Base-by-base conservation (phyloP, 371 early-diverging fungal genomes). In the Syncephalastrum monosporum region DNA sequence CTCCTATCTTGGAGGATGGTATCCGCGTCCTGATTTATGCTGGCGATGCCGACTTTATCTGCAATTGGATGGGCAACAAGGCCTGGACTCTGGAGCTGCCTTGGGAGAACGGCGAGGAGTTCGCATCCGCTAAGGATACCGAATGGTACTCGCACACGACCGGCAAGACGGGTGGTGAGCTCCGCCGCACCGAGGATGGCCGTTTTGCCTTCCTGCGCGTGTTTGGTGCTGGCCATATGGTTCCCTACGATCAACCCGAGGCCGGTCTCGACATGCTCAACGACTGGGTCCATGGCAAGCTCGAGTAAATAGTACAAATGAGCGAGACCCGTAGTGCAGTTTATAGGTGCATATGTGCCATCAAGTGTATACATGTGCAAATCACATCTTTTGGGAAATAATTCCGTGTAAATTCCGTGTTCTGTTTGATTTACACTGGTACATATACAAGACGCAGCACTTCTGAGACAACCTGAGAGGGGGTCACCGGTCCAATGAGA, bases 51-150 rank as follows among this genome's bases (percentile, higher is more conserved):
- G 91, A 91, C 67, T 91, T 79, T 63, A 83, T 90, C 48, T 91
- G 93, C 79, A 93, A 93, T 75, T 95, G 94, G 94, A 87, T 91
- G 59, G 96, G 96, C 42, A 93, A 92, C 84, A 90, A 91, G 75
- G 94, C 91, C 1, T 93, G 93, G 90, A 74, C 90, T 3, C 53
- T 84, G 41, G 83, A 77, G n/a, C 71, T 97, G 42, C 84, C 84
- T 25, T 96, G 96, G 94, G 68, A 74, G 25, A 92, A 93, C 33
- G 72, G 84, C 59, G 60, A 70, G 7, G 83, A 80, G 16, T 92
- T 89, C 73, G 61, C 72, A 38, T 60, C 69, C 24, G 83, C 84
- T 33, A 71, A 85, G 58, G 83, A 85, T 47, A 55, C 57, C 43
- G 53, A 71, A 44, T 87, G 86, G 84, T 45, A 50, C 48, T 56